These are phyloP conservation scores for Pittosporum tobira DNA, from an alignment of 129 eudicot species.

Conservation along the genomic window DNA sequence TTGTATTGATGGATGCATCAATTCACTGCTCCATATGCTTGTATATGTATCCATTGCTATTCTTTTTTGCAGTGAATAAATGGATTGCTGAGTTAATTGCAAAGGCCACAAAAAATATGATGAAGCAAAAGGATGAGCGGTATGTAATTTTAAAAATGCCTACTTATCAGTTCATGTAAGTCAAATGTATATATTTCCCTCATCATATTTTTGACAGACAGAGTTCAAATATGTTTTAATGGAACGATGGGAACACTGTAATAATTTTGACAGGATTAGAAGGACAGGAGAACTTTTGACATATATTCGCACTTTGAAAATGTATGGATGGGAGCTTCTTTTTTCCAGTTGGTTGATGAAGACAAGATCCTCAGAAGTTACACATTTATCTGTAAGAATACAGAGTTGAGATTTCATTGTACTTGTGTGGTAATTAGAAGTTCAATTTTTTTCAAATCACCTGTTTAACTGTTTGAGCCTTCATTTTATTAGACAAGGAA, in stretches of 20 bases:
- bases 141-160: constrained; percentile 21
- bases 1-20: constrained; percentile 2
- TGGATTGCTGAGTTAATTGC: constrained; percentile 90
- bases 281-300: constrained; percentile 72
- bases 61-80: constrained; percentile 60
- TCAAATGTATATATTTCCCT: no score
- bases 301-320: constrained; percentile 75
- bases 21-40: background rate
- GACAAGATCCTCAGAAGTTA: constrained; percentile 77
- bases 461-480: constrained; percentile 4
- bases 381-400: constrained; percentile 53
- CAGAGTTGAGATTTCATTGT: background rate
- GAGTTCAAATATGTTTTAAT: no score
- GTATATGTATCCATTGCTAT: background rate
- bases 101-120: constrained; percentile 76
- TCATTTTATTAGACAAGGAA: constrained; percentile 57
- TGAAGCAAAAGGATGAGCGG: constrained; percentile 98
- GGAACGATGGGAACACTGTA: no score
- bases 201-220: no score
- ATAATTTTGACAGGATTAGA: constrained; percentile 68
- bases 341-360: constrained; percentile 80
- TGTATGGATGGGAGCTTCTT: constrained; percentile 97
- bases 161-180: no score
- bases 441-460: background rate
- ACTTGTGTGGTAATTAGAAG: background rate